These are phyloP conservation scores for Aschersonia sp. DNA, from an alignment of 2,329 filamentous ascomycete species.

Conservation along the genomic window DNA sequence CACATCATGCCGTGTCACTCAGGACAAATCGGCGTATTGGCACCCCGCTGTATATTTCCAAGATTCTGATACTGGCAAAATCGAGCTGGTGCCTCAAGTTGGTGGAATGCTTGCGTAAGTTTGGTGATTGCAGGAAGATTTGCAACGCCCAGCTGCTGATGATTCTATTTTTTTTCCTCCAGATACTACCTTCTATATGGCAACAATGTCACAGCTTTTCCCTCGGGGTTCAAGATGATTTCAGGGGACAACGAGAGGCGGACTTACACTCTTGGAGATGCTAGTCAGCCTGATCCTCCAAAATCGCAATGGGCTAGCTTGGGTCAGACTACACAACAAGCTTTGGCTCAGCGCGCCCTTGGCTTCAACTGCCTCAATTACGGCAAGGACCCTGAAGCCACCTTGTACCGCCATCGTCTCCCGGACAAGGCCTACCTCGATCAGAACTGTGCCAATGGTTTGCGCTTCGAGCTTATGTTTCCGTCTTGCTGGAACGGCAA, in stretches of 20 bases:
- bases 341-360: constrained; percentile 64
- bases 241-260: constrained; percentile 56
- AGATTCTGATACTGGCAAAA: constrained; percentile 46
- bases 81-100: constrained; percentile 55
- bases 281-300: constrained; percentile 44
- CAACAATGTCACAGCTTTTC: constrained; percentile 57
- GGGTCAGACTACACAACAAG: constrained; percentile 49
- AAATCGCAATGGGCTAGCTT: constrained; percentile 57
- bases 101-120: constrained; percentile 79
- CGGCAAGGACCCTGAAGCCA: constrained; percentile 44
- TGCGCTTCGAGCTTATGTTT: constrained; percentile 77
- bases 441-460: constrained; percentile 63
- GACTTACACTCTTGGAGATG: constrained; percentile 55
- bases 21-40: constrained; percentile 88
- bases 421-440: constrained; percentile 72
- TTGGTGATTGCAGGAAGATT: neutral
- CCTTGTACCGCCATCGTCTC: constrained; percentile 68
- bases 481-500: constrained; percentile 75
- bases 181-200: constrained; percentile 75
- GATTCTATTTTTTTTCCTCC: neutral
- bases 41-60: constrained; percentile 66
- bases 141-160: neutral
- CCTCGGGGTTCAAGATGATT: constrained; percentile 66
- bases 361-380: constrained; percentile 97
- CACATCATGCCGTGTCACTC: constrained; percentile 64